Evolutionary conservation across 2,329 filamentous ascomycete species (phyloP).

Genomic region (Colletotrichum sp.): DNA sequence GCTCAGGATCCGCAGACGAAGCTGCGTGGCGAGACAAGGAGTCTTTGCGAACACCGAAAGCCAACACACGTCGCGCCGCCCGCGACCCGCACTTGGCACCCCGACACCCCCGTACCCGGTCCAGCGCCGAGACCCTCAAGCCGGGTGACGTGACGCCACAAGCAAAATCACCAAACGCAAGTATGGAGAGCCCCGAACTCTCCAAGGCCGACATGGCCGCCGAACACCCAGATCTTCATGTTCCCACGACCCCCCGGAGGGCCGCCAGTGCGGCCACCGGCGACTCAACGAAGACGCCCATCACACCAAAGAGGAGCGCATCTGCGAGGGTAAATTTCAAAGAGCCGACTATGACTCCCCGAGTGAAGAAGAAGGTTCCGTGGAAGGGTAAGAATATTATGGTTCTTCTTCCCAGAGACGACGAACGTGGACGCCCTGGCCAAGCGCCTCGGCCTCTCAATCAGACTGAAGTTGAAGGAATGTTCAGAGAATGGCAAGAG

Average conservation of each 20-base stretch:
- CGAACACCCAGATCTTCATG: slow-evolving; percentile 3
- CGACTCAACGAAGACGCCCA: slow-evolving; percentile 30
- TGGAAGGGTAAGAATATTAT: slow-evolving; percentile 80
- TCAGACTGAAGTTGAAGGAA: slow-evolving; percentile 61
- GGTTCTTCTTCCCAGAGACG: slow-evolving; percentile 72
- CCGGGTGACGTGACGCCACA: slow-evolving; percentile 29
- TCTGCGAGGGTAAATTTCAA: slow-evolving; percentile 39
- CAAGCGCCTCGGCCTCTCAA: slow-evolving; percentile 59
- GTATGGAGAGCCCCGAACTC: slow-evolving; percentile 18
- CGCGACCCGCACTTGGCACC: slow-evolving; percentile 31
- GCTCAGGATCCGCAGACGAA: slow-evolving; percentile 60
- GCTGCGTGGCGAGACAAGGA: slow-evolving; percentile 53
- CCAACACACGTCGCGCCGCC: slow-evolving; percentile 28
- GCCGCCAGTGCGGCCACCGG: slow-evolving; percentile 32
- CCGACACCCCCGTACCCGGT: slow-evolving; percentile 49
- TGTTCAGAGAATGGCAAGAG: slow-evolving; percentile 70
- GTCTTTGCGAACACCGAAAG: slow-evolving; percentile 53
- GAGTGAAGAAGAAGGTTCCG: slow-evolving; percentile 72
- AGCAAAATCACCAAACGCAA: not conserved
- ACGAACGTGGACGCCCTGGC: slow-evolving; percentile 65
- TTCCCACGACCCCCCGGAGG: slow-evolving; percentile 33
- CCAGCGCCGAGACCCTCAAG: slow-evolving; percentile 63
- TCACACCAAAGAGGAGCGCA: slow-evolving; percentile 38
- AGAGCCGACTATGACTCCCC: slow-evolving; percentile 53
- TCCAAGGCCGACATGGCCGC: slow-evolving; percentile 9